Base-by-base conservation (phyloP, 2,329 filamentous ascomycete species). In the Whalleya microplaca region DNA sequence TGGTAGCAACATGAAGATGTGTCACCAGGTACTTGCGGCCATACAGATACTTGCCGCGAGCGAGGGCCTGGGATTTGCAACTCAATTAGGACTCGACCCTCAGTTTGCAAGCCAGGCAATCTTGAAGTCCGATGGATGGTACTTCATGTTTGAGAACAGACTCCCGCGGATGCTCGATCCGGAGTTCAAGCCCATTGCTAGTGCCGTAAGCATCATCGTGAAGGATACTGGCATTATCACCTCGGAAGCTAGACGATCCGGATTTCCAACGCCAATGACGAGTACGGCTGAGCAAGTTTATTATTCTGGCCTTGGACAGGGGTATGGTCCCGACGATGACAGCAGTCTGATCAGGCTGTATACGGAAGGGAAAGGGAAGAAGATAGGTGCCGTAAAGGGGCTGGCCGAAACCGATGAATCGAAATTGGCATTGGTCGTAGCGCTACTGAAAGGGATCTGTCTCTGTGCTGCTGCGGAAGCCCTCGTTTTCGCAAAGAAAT, bases 141-240 rank as follows among this genome's bases (percentile, higher is more conserved):
- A 80, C 51, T 87, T 83, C 82, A 86, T 87, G 83, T 78, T 85
- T 52, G 83, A 84, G 69, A 84, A 86, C 65, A 77, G 84, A 9
- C 72, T 79, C 0, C 81, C 81, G 21, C 75, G 84, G 43, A 83
- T 86, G 71, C 65, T 86, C 40, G 74, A 78, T 27, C 75, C 78
- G 27, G 72, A 79, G 42, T 82, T 78, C 70, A 73, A 79, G 59
- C 84, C 84, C 0, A 70, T 85, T 37, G 82, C 82, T 16, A 86
- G 83, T 66, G 84, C 84, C 2, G 66, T 85, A 47, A 80, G 78
- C 27, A 87, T 86, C 61, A 86, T 86, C 58, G 62, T 84, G 37
- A 87, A 87, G 72, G 84, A 87, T 69, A 75, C 77, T 67, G 79
- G 82, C 48, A 90, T 90, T 71, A 88, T 90, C 69, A 90, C 87